phyloP scores from a whole-genome alignment of 768 basidiomycete genomes.

The Pleurotus citrinopileatus region DNA sequence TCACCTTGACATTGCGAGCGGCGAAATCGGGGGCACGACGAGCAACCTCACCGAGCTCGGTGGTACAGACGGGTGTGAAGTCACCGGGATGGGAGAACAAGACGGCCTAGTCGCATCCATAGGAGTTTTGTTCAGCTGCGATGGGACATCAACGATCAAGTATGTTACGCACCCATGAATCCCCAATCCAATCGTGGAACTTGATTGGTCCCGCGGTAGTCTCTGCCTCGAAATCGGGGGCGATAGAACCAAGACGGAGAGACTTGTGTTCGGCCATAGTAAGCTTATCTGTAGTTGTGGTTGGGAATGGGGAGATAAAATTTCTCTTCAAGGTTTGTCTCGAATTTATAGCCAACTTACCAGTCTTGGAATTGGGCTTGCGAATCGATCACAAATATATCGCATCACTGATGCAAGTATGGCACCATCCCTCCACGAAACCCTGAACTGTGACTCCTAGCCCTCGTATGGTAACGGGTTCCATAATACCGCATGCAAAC shows the following conservation, averaged over 20 bases:
- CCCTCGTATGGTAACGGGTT: too few species aligned
- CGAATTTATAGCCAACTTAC: too few species aligned
- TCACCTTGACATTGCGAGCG: constrained; percentile 88
- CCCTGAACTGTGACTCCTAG: neutral
- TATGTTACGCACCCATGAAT: constrained; percentile 70
- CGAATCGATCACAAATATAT: too few species aligned
- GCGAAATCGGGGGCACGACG: constrained; percentile 82
- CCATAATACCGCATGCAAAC: constrained; percentile 2
- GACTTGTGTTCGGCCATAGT: constrained; percentile 19
- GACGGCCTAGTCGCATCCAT: constrained; percentile 73
- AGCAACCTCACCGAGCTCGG: constrained; percentile 95
- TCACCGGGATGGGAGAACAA: constrained; percentile 96
- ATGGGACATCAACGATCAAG: neutral
- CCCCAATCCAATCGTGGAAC: constrained; percentile 91
- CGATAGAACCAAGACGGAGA: constrained; percentile 82
- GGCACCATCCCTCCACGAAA: neutral
- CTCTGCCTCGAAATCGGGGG: constrained; percentile 89
- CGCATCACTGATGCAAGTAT: constrained; percentile 10
- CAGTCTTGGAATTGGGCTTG: too few species aligned
- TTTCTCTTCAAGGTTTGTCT: too few species aligned
- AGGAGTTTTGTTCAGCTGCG: too few species aligned
- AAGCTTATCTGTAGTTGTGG: neutral
- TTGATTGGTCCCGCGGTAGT: constrained; percentile 86
- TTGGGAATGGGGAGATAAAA: neutral
- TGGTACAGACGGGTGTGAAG: constrained; percentile 94